Base-by-base conservation (phyloP, 176 grass and related monocot genomes). In the Bolboschoenus planiculmis region DNA sequence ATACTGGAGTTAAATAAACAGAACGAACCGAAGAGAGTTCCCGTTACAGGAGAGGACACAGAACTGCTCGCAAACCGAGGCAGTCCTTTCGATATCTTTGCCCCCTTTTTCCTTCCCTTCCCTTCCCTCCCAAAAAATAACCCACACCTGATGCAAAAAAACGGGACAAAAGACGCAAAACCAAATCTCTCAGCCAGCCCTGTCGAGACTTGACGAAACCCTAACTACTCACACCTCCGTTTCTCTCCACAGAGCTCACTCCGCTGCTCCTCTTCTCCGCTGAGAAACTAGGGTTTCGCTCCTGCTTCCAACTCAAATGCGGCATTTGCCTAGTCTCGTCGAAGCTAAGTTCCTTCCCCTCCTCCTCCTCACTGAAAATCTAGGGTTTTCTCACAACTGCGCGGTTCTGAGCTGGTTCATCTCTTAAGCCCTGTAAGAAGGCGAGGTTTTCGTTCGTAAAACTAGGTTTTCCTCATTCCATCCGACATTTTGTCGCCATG, bases 21-120 rank as follows among this genome's bases (percentile, higher is more conserved):
- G 37, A 11, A 24, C n/a, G 67, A 72, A 27, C 67, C 37, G 16
- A 56, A 56, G 76, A 34, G 35, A 39, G 29, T 80, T 80, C 51
- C 78, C 53, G 78, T 80, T 80, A 58, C 53, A 58, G 20, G 46
- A 59, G 36, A 40, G 7, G 24, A 48, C 11, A 39, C 65, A 36
- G 26, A 24, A 31, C 50, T 67, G 55, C 46, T 83, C 79, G 91
- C 85, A 83, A 88, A 78, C 88, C 86, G 88, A 84, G 86, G 91
- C 74, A 86, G 86, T 90, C 88, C 88, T 81, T 88, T 84, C 85
- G 55, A 66, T 80, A 55, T 66, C 80, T 82, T 82, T 27, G 30
- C 79, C 2, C 14, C 26, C 73, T 73, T 67, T 18, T 20, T 47
- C 35, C 47, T 82, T 4, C 66, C 83, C 27, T 46, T 57, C 29